Evolutionary conservation across 2,329 filamentous ascomycete species (phyloP).

Genomic region (Tothia fuscella): DNA sequence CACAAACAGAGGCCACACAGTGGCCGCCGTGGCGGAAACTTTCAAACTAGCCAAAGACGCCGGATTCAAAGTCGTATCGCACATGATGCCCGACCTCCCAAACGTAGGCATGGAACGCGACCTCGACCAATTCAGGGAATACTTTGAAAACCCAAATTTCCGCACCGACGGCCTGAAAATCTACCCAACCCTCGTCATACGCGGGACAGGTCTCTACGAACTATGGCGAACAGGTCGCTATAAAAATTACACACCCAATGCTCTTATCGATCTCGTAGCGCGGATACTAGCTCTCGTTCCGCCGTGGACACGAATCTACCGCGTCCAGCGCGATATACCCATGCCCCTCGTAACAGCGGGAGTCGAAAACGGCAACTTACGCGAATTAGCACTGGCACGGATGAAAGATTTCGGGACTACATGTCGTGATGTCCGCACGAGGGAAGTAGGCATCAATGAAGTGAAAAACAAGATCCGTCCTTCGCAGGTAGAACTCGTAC

Average conservation of each 20-base stretch:
- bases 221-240: slow-evolving; percentile 94
- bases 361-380: slow-evolving; percentile 92
- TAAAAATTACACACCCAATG: slow-evolving; percentile 98
- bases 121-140: slow-evolving; percentile 91
- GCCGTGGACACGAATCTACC: slow-evolving; percentile 97
- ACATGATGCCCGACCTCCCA: slow-evolving; percentile 99
- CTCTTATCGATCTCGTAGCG: slow-evolving; percentile 86
- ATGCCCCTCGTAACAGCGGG: slow-evolving; percentile 99
- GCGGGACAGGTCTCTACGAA: slow-evolving; percentile 92
- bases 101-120: slow-evolving; percentile 99
- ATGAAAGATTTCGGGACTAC: slow-evolving; percentile 99
- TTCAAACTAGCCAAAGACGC: slow-evolving; percentile 97
- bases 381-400: slow-evolving; percentile 83
- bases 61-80: slow-evolving; percentile 95
- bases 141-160: slow-evolving; percentile 94
- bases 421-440: slow-evolving; percentile 88
- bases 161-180: slow-evolving; percentile 96
- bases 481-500: slow-evolving; percentile 88
- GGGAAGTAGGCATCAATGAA: slow-evolving; percentile 96
- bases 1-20: slow-evolving; percentile 92
- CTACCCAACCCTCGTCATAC: slow-evolving; percentile 93
- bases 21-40: slow-evolving; percentile 88
- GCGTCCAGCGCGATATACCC: slow-evolving; percentile 96
- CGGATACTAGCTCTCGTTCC: slow-evolving; percentile 91
- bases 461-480: slow-evolving; percentile 98